These are phyloP conservation scores for Daldinia bambusicola DNA, from an alignment of 495 filamentous ascomycete species.

Conservation along the genomic window DNA sequence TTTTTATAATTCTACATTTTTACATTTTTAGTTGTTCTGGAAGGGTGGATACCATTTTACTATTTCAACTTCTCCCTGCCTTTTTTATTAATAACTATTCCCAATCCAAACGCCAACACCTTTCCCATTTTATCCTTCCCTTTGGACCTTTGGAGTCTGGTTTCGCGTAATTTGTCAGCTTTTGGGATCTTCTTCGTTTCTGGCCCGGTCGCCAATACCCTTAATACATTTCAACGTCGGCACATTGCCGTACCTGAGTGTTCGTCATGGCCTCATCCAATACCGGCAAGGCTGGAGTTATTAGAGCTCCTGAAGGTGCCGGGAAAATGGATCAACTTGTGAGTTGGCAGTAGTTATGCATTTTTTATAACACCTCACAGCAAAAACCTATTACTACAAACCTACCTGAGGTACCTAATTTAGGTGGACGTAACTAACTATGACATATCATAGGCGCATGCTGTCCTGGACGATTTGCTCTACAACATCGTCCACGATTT, in stretches of 20 bases:
- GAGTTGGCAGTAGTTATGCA: conserved; percentile 42
- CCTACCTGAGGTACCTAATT: conserved; percentile 15
- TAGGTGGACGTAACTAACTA: conserved; percentile 24
- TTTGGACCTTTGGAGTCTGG: conserved; percentile 6
- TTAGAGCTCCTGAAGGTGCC: conserved; percentile 56
- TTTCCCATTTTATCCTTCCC: conserved; percentile 10
- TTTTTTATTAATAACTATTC: conserved; percentile 17
- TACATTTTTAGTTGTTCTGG: conserved; percentile 9
- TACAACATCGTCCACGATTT: conserved; percentile 79
- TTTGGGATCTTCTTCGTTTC: conserved; percentile 1
- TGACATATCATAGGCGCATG: conserved; percentile 55
- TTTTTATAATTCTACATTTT: conserved; percentile 1
- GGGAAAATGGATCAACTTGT: conserved; percentile 57
- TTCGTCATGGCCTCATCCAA: conserved; percentile 53
- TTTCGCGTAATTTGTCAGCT: conserved; percentile 26
- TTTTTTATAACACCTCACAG: conserved; percentile 19
- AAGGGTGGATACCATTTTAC: conserved; percentile 27
- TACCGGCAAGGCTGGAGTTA: conserved; percentile 61
- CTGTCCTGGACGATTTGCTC: conserved; percentile 72
- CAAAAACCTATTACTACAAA: conserved; percentile 10
- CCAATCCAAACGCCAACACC: conserved; percentile 27
- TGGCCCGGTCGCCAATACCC: conserved; percentile 1
- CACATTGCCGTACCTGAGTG: conserved; percentile 11
- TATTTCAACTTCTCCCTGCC: conserved; percentile 27
- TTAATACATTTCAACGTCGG: conserved; percentile 14